Percentiles rank a stretch among this genome's conserved stretches.
phyloP scores from a whole-genome alignment of 208 protist species.

The Angomonas ambiguus region DNA sequence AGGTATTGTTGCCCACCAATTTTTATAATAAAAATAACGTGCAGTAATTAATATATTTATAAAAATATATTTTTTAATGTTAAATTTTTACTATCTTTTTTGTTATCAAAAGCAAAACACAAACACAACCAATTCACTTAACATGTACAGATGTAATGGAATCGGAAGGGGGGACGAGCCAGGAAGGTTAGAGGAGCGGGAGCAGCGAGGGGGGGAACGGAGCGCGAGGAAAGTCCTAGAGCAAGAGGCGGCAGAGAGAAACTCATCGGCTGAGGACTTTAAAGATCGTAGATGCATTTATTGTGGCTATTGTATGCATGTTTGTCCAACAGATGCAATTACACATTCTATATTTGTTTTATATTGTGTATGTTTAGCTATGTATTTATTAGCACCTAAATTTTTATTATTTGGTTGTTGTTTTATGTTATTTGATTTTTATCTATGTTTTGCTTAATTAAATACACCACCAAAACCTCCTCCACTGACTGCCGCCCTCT shows the following conservation, averaged over 20 bases:
- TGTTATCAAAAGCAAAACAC: slow-evolving; percentile 16
- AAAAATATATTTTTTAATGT: slow-evolving; percentile 42
- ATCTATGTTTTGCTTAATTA: slow-evolving; percentile 19
- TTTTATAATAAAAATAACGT: slow-evolving; percentile 87
- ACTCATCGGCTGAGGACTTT: slow-evolving; percentile 1
- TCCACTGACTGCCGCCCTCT: background rate
- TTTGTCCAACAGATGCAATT: slow-evolving; percentile 20
- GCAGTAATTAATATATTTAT: slow-evolving; percentile 89
- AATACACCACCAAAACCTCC: slow-evolving; percentile 9
- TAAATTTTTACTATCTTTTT: slow-evolving; percentile 22
- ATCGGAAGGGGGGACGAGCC: slow-evolving; percentile 8
- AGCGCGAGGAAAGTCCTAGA: slow-evolving; percentile 2
- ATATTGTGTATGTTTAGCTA: slow-evolving; percentile 21
- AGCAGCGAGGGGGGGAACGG: slow-evolving; percentile 10
- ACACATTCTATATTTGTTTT: slow-evolving; percentile 23
- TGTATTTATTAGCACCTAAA: slow-evolving; percentile 23
- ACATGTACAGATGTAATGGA: background rate
- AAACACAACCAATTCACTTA: background rate
- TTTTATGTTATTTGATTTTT: slow-evolving; percentile 27
- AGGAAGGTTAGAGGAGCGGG: slow-evolving; percentile 8
- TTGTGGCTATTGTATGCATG: slow-evolving; percentile 24
- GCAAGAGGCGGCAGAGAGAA: slow-evolving; percentile 1
- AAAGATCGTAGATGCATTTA: slow-evolving; percentile 18
- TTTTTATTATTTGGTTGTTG: slow-evolving; percentile 25
- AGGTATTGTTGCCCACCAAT: slow-evolving; percentile 82